phyloP scores from a whole-genome alignment of 306 rosid genomes.

The Sesbania bispinosa region DNA sequence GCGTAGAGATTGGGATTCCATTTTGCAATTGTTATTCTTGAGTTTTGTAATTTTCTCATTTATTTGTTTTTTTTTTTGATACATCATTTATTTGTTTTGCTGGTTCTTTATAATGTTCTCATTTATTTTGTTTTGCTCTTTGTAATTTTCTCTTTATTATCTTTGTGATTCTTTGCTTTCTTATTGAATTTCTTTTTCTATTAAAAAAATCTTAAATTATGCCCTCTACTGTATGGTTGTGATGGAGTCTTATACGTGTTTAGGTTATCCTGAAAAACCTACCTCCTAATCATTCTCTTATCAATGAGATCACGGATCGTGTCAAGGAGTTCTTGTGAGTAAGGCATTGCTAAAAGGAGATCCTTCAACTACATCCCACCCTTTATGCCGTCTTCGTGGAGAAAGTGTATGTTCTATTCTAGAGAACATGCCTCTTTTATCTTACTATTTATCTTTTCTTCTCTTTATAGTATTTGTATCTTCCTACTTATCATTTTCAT shows the following conservation, averaged over 20 bases:
- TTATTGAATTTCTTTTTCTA: neutral
- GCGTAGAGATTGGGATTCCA: neutral
- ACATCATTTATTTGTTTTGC: no score
- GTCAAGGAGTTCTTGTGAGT: conserved; percentile 87
- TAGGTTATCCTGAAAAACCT: conserved; percentile 87
- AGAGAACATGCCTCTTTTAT: neutral
- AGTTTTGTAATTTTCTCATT: neutral
- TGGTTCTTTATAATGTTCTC: neutral
- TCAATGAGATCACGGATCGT: conserved; percentile 67
- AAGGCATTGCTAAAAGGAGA: conserved; percentile 82
- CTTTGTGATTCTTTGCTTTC: neutral
- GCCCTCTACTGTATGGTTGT: conserved; percentile 19
- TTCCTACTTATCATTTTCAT: neutral
- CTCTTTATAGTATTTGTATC: neutral
- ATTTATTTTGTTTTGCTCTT: no score
- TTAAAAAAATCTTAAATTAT: neutral
- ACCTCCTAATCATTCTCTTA: conserved; percentile 83
- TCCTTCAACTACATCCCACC: conserved; percentile 46
- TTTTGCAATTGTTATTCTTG: conserved; percentile 9
- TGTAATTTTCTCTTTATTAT: neutral
- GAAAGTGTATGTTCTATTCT: conserved; percentile 56
- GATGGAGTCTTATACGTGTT: conserved; percentile 24
- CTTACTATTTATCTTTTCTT: neutral
- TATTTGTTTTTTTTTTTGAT: no score
- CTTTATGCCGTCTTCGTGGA: conserved; percentile 68